Percentiles rank a stretch among this genome's conserved stretches.
phyloP scores from a whole-genome alignment of 73 alveolate genomes.

The Paramecium octaurelia region DNA sequence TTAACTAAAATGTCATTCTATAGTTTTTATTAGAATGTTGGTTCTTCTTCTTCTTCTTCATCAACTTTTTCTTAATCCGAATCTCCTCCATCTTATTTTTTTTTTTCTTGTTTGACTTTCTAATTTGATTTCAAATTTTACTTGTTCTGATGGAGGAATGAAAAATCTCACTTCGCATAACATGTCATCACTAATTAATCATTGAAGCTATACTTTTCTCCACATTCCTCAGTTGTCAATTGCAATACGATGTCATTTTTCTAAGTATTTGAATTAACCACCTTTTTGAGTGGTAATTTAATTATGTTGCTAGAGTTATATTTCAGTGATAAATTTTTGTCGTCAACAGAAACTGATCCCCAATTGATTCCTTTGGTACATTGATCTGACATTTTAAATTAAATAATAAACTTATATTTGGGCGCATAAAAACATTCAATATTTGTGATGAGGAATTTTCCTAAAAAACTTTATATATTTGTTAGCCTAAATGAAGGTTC shows the following conservation, averaged over 20 bases:
- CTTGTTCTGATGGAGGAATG: conserved; percentile 4
- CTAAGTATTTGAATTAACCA: background rate
- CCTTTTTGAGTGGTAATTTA: conserved; percentile 5
- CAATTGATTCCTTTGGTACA: conserved; percentile 7
- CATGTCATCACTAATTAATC: conserved; percentile 31
- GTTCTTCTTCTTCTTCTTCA: conserved; percentile 17
- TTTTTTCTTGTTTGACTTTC: background rate
- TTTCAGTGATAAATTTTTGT: background rate
- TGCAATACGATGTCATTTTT: conserved; percentile 1
- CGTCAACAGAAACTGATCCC: background rate
- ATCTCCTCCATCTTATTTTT: background rate
- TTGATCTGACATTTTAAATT: background rate
- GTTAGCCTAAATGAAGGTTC: background rate
- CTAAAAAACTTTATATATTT: background rate
- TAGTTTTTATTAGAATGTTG: background rate
- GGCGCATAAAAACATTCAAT: conserved; percentile 6
- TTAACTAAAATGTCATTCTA: background rate
- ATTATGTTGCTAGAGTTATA: background rate
- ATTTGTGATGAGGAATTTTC: background rate
- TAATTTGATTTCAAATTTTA: background rate
- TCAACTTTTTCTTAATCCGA: background rate
- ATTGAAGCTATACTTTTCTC: background rate
- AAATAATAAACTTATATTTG: background rate
- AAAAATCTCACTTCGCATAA: conserved; percentile 32
- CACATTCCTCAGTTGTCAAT: background rate